Percentiles rank a stretch among this genome's conserved stretches.
phyloP scores from a whole-genome alignment of 1,284 basidiomycete species.

The Sporisorium sorghi region DNA sequence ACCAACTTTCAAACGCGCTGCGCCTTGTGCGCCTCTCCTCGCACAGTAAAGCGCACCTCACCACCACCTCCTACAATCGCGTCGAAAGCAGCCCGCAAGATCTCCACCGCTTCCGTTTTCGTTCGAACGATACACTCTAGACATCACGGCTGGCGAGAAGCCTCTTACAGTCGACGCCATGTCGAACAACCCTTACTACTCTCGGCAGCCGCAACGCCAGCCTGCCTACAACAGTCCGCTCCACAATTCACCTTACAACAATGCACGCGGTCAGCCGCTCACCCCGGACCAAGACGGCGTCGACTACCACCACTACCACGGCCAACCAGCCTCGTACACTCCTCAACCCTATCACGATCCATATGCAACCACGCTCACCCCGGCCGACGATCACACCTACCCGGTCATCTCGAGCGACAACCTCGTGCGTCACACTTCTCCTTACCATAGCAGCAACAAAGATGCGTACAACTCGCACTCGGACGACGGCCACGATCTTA shows the following conservation, averaged over 20 bases:
- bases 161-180: constrained; percentile 1
- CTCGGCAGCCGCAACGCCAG: constrained; percentile 21
- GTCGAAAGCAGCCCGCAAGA: not conserved
- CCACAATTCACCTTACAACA: constrained; percentile 6
- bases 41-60: no score
- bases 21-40: constrained; percentile 2
- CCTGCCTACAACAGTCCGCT: constrained; percentile 31
- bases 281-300: constrained; percentile 15
- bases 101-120: not conserved
- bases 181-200: constrained; percentile 50
- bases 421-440: constrained; percentile 7
- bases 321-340: not conserved
- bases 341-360: constrained; percentile 37
- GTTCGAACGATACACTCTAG: not conserved
- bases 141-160: not conserved
- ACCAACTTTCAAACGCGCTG: not conserved
- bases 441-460: constrained; percentile 9
- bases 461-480: constrained; percentile 9
- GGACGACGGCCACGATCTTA: constrained; percentile 22
- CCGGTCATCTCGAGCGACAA: constrained; percentile 18
- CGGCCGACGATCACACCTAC: constrained; percentile 6
- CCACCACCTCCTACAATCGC: not conserved
- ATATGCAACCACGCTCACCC: constrained; percentile 22
- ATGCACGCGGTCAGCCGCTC: not conserved
- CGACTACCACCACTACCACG: constrained; percentile 38